phyloP scores from a whole-genome alignment of 768 basidiomycete species.

The Hericium rajendrae region DNA sequence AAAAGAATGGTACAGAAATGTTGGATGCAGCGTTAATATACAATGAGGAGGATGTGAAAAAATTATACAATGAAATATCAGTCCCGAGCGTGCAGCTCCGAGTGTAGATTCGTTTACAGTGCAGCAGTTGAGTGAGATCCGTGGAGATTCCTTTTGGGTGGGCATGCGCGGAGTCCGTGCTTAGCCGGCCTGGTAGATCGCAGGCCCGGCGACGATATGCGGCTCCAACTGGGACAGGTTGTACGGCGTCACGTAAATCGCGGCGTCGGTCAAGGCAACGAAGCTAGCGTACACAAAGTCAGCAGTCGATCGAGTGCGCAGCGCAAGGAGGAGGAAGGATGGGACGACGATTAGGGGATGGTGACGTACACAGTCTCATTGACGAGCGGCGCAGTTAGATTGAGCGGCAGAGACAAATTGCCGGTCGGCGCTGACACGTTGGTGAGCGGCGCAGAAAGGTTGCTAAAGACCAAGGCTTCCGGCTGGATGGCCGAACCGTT shows the following conservation, averaged over 20 bases:
- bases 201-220: constrained; percentile 49
- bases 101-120: background rate
- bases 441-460: constrained; percentile 21
- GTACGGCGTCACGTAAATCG: constrained; percentile 47
- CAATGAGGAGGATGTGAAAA: background rate
- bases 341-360: background rate
- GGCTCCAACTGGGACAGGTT: constrained; percentile 42
- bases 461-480: constrained; percentile 34
- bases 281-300: constrained; percentile 24
- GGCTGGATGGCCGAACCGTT: constrained; percentile 39
- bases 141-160: background rate
- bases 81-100: background rate
- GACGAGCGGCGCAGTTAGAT: constrained; percentile 18
- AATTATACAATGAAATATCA: background rate
- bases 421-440: constrained; percentile 26
- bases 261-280: constrained; percentile 37
- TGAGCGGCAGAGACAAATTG: constrained; percentile 25
- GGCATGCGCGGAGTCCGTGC: background rate
- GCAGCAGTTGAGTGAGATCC: background rate
- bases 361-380: constrained; percentile 40
- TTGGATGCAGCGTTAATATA: too few relatives aligned
- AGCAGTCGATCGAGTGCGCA: background rate
- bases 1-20: too few relatives aligned
- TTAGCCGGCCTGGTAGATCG: constrained; percentile 38
- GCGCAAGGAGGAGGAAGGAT: background rate